Percentiles rank a stretch among this genome's conserved stretches.
Evolutionary conservation across 441 rosid genomes (phyloP).

Genomic region (Metrosideros polymorpha): DNA sequence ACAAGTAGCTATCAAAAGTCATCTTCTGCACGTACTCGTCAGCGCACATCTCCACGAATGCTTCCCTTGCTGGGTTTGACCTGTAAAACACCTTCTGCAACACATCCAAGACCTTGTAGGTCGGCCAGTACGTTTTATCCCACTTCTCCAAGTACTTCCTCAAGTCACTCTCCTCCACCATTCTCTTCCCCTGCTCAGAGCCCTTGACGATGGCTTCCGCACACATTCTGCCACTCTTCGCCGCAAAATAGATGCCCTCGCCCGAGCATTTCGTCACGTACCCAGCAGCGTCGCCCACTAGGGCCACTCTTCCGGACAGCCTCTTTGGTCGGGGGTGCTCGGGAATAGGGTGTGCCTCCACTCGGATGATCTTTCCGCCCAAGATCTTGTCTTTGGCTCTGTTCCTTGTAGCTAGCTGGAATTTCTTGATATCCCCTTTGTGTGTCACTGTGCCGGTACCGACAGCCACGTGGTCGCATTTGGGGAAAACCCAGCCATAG

Average conservation of each 20-base stretch:
- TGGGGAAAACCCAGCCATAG: slow-evolving; percentile 97
- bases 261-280: slow-evolving; percentile 88
- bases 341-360: slow-evolving; percentile 86
- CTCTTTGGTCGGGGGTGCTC: slow-evolving; percentile 85
- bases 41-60: slow-evolving; percentile 86
- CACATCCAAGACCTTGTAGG: slow-evolving; percentile 82
- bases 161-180: slow-evolving; percentile 85
- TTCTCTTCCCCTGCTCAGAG: slow-evolving; percentile 71
- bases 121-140: slow-evolving; percentile 92
- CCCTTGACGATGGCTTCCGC: slow-evolving; percentile 88
- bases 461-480: slow-evolving; percentile 89
- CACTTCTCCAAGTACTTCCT: slow-evolving; percentile 92
- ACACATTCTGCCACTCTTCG: slow-evolving; percentile 93
- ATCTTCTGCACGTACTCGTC: slow-evolving; percentile 94
- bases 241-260: slow-evolving; percentile 89
- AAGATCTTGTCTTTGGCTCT: slow-evolving; percentile 83
- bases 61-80: slow-evolving; percentile 86
- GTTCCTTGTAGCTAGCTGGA: slow-evolving; percentile 78
- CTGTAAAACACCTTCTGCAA: slow-evolving; percentile 86
- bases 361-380: slow-evolving; percentile 78
- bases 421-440: slow-evolving; percentile 90
- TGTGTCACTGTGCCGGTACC: slow-evolving; percentile 93
- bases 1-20: slow-evolving; percentile 87
- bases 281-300: slow-evolving; percentile 90
- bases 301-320: slow-evolving; percentile 52